Percentiles rank a stretch among this genome's conserved stretches.
Conservation (phyloP, 2,329 filamentous ascomycete species). For the Stagonosporopsis rhizophila region DNA sequence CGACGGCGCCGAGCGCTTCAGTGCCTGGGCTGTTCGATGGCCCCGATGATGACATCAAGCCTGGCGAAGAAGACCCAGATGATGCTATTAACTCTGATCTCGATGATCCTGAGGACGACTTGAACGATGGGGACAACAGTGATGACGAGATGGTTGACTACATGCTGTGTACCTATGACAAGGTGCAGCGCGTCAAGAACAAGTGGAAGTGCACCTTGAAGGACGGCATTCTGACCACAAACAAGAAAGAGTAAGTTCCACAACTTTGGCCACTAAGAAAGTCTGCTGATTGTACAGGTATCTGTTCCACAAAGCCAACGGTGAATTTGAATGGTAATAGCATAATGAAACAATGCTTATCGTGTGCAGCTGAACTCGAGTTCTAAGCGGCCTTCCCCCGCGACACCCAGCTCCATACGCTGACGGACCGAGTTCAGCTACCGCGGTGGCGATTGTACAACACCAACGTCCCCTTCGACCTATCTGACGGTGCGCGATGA, state of each 20-base stretch:
- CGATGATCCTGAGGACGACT: slow-evolving; percentile 89
- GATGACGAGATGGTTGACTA: slow-evolving; percentile 85
- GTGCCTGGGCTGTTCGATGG: slow-evolving; percentile 59
- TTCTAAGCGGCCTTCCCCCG: slow-evolving; percentile 15
- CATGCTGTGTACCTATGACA: slow-evolving; percentile 99
- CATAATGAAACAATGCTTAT: slow-evolving; percentile 25
- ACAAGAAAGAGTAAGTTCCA: slow-evolving; percentile 78
- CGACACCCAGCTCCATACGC: slow-evolving; percentile 10
- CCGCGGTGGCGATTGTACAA: slow-evolving; percentile 14
- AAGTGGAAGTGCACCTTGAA: slow-evolving; percentile 97
- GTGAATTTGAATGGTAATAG: slow-evolving; percentile 94
- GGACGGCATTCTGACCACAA: slow-evolving; percentile 92
- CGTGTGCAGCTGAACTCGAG: slow-evolving; percentile 33
- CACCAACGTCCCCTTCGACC: neutral
- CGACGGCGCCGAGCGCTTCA: slow-evolving; percentile 8
- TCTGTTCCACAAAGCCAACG: slow-evolving; percentile 96
- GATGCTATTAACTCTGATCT: slow-evolving; percentile 99
- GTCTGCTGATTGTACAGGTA: slow-evolving; percentile 62
- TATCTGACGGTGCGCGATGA: neutral
- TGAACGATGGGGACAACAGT: slow-evolving; percentile 82
- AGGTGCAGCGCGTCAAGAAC: slow-evolving; percentile 98
- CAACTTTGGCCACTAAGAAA: neutral
- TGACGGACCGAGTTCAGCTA: slow-evolving; percentile 20
- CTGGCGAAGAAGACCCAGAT: slow-evolving; percentile 68
- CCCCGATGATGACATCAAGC: slow-evolving; percentile 61